Evolutionary conservation across 352 stramenopile genomes (phyloP), one percentile per base, ranked within the genome.

Genomic region (Phytopythium oedochilum): DNA sequence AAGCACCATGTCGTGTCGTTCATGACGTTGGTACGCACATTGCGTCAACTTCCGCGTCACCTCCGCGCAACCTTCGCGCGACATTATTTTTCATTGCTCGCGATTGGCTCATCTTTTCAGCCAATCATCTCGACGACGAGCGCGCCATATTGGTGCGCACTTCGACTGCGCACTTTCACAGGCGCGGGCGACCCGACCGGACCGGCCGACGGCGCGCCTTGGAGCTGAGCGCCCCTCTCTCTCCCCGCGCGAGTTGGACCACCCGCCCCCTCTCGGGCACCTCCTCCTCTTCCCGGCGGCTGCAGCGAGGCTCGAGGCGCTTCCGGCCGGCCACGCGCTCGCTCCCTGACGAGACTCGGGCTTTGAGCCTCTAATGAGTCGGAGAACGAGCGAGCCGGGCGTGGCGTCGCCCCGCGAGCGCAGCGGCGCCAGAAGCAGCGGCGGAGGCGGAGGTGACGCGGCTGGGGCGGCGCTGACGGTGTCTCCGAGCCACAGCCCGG

Each of bases 131-230:
- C n/a, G n/a, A n/a, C n/a, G n/a, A n/a, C n/a, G n/a, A n/a, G n/a
- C n/a, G n/a, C n/a, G n/a, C n/a, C n/a, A n/a, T n/a, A n/a, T n/a
- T n/a, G n/a, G n/a, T n/a, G n/a, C n/a, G n/a, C n/a, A n/a, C n/a
- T n/a, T n/a, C n/a, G n/a, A n/a, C n/a, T n/a, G n/a, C 17, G 31
- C 46, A 52, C 18, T 52, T 52, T 52, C 5, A 17, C 39, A 39
- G 31, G 28, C 18, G 46, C 46, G 28, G 28, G n/a, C 28, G 46
- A 39, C 46, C 26, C 17, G 46, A 32, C 17, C 18, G 46, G 46
- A 52, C 20, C 28, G 46, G 20, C 46, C 26, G 46, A 36, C 46
- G 26, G 46, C 28, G 28, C 18, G 46, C 5, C 46, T 31, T 48
- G 36, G 36, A 12, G 42, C 42, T 18, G 26, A 12, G 17, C 28